These are phyloP conservation scores for Striga asiatica DNA, from an alignment of 257 asterid species.

Conservation along the genomic window DNA sequence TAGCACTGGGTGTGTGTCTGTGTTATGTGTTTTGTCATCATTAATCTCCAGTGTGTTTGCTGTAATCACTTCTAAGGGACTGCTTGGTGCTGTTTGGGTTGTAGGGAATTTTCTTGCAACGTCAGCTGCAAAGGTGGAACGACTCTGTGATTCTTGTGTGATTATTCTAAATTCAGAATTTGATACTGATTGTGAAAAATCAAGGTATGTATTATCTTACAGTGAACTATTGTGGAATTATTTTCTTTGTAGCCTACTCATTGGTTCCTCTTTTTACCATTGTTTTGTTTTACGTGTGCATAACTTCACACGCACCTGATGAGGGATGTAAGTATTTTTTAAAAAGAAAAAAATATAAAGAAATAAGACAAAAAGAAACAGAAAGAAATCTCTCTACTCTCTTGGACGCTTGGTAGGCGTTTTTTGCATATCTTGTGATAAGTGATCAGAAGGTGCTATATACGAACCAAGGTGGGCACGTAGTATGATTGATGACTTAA, in stretches of 20 bases:
- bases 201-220: slow-evolving; percentile 29
- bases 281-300: not conserved
- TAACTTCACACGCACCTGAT: slow-evolving; percentile 3
- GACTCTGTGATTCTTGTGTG: slow-evolving; percentile 82
- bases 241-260: slow-evolving; percentile 5
- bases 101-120: slow-evolving; percentile 81
- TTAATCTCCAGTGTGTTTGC: slow-evolving; percentile 11
- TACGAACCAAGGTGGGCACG: not conserved
- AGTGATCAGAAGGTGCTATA: not conserved
- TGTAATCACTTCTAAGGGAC: slow-evolving; percentile 9
- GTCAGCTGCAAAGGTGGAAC: slow-evolving; percentile 57
- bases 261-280: not conserved
- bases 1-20: not conserved
- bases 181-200: slow-evolving; percentile 37
- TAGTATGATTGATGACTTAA: slow-evolving; percentile 6
- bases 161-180: slow-evolving; percentile 43
- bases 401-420: not conserved
- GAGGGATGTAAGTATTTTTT: not conserved
- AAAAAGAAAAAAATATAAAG: not conserved
- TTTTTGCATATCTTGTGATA: not conserved
- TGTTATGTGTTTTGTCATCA: slow-evolving; percentile 5
- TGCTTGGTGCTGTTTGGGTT: slow-evolving; percentile 16
- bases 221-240: not conserved
- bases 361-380: not conserved
- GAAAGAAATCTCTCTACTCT: not conserved